phyloP scores from a whole-genome alignment of 2,329 filamentous ascomycete genomes.

The Mariannaea elegans region DNA sequence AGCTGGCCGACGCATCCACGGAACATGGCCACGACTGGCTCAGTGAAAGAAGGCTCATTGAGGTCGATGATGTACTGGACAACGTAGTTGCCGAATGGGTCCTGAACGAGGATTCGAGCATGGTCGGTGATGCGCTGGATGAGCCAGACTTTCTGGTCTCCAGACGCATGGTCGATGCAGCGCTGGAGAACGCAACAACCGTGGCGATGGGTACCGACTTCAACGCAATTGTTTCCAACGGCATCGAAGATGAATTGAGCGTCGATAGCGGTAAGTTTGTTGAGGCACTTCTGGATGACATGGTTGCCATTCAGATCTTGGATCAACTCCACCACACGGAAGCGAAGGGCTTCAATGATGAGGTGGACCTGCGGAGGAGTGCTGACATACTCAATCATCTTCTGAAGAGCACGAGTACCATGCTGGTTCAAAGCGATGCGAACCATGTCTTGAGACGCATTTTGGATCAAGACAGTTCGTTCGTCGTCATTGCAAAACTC shows the following conservation, averaged over 20 bases:
- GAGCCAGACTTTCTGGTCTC: conserved; percentile 86
- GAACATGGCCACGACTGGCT: conserved; percentile 87
- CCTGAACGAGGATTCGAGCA: conserved; percentile 89
- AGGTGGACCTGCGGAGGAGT: conserved; percentile 85
- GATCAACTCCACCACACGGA: conserved; percentile 91
- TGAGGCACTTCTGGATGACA: conserved; percentile 98
- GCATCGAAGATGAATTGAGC: conserved; percentile 98
- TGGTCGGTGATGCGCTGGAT: conserved; percentile 88
- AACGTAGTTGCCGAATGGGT: conserved; percentile 98
- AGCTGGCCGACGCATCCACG: conserved; percentile 73
- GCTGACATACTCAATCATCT: conserved; percentile 98
- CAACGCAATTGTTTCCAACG: conserved; percentile 85
- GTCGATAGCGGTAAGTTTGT: conserved; percentile 85
- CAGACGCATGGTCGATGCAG: conserved; percentile 96
- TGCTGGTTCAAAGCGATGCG: conserved; percentile 97
- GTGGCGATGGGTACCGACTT: conserved; percentile 95
- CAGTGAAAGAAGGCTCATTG: conserved; percentile 86
- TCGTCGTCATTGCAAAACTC: conserved; percentile 96
- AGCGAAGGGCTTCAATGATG: conserved; percentile 84
- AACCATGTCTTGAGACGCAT: conserved; percentile 86
- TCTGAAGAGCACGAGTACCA: conserved; percentile 94
- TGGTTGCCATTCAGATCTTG: conserved; percentile 99
- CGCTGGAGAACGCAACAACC: conserved; percentile 98
- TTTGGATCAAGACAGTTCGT: conserved; percentile 90
- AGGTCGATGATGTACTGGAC: conserved; percentile 98